Percentiles rank a stretch among this genome's conserved stretches.
phyloP scores from a whole-genome alignment of 2,329 filamentous ascomycete species.

The Aureobasidium vineae region DNA sequence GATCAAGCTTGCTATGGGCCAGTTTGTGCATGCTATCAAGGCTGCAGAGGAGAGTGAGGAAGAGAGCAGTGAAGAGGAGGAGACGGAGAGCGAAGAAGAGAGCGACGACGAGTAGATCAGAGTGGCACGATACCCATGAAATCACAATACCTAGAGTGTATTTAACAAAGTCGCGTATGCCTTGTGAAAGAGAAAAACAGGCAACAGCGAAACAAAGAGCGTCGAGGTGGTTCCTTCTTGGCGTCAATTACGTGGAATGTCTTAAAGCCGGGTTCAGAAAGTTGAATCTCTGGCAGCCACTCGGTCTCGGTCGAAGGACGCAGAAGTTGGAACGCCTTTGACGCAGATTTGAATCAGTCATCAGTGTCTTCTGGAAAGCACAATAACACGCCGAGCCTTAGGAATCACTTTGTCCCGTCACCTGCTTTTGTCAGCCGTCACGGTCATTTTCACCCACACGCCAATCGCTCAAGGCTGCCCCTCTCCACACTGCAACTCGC shows the following conservation, averaged over 20 bases:
- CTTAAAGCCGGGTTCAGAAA: slow-evolving; percentile 12
- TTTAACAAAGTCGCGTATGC: neutral
- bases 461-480: slow-evolving; percentile 9
- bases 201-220: slow-evolving; percentile 2
- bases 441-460: slow-evolving; percentile 11
- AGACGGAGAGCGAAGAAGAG: slow-evolving; percentile 47
- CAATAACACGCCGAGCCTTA: neutral
- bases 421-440: slow-evolving; percentile 9
- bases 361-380: slow-evolving; percentile 8
- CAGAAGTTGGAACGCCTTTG: slow-evolving; percentile 7
- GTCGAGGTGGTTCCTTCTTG: neutral
- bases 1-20: slow-evolving; percentile 70
- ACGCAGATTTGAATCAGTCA: slow-evolving; percentile 8
- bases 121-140: slow-evolving; percentile 27
- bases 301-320: neutral
- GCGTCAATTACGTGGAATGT: slow-evolving; percentile 19
- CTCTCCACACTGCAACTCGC: slow-evolving; percentile 26
- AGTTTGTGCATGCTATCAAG: slow-evolving; percentile 71
- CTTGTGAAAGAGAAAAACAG: slow-evolving; percentile 1
- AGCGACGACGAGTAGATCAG: slow-evolving; percentile 30
- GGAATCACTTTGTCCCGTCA: neutral
- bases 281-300: neutral
- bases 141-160: neutral
- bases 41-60: slow-evolving; percentile 68
- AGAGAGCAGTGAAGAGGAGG: slow-evolving; percentile 62